phyloP scores from a whole-genome alignment of 2,329 filamentous ascomycete genomes.

The Colletotrichum scovillei region DNA sequence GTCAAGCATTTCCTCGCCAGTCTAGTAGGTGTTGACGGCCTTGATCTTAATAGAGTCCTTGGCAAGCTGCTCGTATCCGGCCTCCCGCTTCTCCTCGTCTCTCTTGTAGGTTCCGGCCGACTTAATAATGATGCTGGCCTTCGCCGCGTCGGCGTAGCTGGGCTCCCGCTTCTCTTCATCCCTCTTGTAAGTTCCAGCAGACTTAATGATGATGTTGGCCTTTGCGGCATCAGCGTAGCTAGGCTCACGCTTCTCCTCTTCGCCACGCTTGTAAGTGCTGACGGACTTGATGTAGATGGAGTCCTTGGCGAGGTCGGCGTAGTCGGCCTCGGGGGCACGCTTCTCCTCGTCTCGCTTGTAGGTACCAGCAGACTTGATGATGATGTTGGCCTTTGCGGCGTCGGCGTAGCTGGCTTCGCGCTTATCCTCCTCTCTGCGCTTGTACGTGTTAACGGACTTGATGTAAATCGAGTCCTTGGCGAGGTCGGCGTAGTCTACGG shows the following conservation, averaged over 20 bases:
- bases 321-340: neutral
- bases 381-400: constrained; percentile 1
- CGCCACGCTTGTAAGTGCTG: neutral
- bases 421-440: neutral
- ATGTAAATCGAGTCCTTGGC: constrained; percentile 3
- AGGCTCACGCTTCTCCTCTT: neutral
- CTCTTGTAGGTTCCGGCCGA: constrained; percentile 3
- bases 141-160: neutral
- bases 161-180: constrained; percentile 6
- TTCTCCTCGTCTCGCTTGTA: constrained; percentile 18
- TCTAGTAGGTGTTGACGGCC: neutral
- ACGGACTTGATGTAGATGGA: constrained; percentile 15
- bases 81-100: neutral
- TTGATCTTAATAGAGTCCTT: neutral
- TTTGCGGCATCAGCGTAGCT: neutral
- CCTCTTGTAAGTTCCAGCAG: constrained; percentile 12
- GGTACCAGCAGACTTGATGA: constrained; percentile 13
- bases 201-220: constrained; percentile 20
- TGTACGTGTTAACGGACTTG: neutral
- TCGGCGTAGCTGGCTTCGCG: neutral
- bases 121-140: neutral
- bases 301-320: constrained; percentile 1
- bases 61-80: neutral
- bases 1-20: neutral
- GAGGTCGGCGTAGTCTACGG: constrained; percentile 6